phyloP scores from a whole-genome alignment of 148 eudicot species.

The Cornus kousa region DNA sequence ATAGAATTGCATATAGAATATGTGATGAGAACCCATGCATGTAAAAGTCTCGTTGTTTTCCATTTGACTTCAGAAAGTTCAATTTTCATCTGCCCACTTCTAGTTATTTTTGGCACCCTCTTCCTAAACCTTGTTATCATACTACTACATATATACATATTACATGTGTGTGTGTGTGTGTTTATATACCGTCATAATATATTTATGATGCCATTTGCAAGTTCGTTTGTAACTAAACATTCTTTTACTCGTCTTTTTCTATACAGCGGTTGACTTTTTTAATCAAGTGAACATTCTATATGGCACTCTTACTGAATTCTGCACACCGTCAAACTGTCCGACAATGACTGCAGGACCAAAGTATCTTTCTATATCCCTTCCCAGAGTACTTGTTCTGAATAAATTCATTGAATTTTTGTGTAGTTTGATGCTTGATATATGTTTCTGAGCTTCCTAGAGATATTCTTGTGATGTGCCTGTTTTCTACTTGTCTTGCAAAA shows the following conservation, averaged over 20 bases:
- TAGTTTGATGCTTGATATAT: neutral
- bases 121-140: neutral
- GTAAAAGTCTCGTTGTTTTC: neutral
- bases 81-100: neutral
- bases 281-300: slow-evolving; percentile 42
- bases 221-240: neutral
- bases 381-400: neutral
- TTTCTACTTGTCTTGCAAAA: neutral
- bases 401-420: neutral
- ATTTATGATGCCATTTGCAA: neutral
- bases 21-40: neutral
- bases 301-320: slow-evolving; percentile 44
- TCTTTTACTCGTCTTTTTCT: slow-evolving; percentile 1
- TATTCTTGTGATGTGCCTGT: neutral
- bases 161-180: neutral
- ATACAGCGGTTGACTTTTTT: slow-evolving; percentile 43
- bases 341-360: slow-evolving; percentile 39
- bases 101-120: neutral
- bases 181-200: neutral
- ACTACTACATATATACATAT: neutral
- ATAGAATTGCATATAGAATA: neutral
- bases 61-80: neutral
- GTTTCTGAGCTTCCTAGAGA: neutral
- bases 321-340: slow-evolving; percentile 34
- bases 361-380: slow-evolving; percentile 17